Conservation (phyloP, 208 protist species). For the Acanthamoeba triangularis region DNA sequence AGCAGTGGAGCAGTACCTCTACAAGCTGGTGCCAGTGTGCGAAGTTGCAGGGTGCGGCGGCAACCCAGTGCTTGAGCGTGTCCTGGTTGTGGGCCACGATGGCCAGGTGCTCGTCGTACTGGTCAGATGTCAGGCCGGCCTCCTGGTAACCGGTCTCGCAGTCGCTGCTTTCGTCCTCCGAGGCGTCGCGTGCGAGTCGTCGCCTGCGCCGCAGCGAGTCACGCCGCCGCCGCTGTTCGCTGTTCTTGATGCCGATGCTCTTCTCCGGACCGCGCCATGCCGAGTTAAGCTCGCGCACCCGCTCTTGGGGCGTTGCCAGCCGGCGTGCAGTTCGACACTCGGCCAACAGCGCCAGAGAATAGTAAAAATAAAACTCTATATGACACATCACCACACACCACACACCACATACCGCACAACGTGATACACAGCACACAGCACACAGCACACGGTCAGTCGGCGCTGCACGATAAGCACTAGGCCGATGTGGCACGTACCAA, state of each 20-base stretch:
- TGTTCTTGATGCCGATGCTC: neutral
- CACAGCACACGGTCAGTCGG: too few relatives aligned
- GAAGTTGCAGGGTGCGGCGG: conserved; percentile 28
- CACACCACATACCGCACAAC: too few relatives aligned
- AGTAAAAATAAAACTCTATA: conserved; percentile 32
- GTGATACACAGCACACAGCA: neutral
- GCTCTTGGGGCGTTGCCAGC: neutral
- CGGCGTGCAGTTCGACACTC: neutral
- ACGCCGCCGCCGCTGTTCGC: neutral
- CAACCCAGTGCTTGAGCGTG: neutral
- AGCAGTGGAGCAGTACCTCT: neutral
- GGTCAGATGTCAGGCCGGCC: neutral
- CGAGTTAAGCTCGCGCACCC: neutral
- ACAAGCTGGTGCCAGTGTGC: conserved; percentile 38
- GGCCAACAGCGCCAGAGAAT: conserved; percentile 58
- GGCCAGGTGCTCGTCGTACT: neutral
- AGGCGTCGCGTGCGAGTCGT: too few relatives aligned
- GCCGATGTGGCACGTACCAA: neutral
- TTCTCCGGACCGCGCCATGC: neutral
- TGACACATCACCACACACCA: too few relatives aligned
- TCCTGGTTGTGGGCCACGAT: conserved; percentile 32
- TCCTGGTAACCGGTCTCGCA: neutral
- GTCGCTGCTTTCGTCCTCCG: neutral
- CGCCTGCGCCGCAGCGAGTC: neutral
- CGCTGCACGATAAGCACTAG: too few relatives aligned